phyloP scores from a whole-genome alignment of 139 green algal genomes.

The Deuterostichococcus epilithicus region DNA sequence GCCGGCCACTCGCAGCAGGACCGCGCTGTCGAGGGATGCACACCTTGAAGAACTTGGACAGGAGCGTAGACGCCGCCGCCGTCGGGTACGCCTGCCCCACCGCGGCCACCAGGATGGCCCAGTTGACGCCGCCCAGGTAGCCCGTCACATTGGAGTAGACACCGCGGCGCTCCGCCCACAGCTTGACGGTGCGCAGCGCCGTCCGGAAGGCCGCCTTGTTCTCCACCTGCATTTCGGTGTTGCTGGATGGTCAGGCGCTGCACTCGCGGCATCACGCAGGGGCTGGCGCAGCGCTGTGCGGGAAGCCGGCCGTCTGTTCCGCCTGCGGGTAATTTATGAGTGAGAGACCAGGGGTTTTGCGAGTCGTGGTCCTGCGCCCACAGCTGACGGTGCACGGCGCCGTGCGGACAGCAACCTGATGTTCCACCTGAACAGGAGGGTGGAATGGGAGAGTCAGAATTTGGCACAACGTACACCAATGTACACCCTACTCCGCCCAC shows the following conservation, averaged over 20 bases:
- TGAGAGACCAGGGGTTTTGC: too few species aligned
- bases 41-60: constrained; percentile 82
- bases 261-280: too few species aligned
- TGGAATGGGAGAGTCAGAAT: too few species aligned
- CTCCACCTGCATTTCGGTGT: constrained; percentile 45
- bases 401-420: too few species aligned
- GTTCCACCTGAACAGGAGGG: too few species aligned
- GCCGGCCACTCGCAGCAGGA: background rate
- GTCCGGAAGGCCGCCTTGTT: constrained; percentile 60
- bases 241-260: too few species aligned
- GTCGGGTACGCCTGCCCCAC: constrained; percentile 91
- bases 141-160: constrained; percentile 85
- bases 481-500: constrained; percentile 92
- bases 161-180: constrained; percentile 82
- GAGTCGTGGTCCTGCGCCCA: too few species aligned
- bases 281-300: too few species aligned
- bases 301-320: too few species aligned
- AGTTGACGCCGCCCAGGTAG: constrained; percentile 96
- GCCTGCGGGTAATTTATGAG: too few species aligned
- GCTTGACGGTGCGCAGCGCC: constrained; percentile 78
- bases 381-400: too few species aligned
- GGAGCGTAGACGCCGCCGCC: constrained; percentile 48
- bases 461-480: too few species aligned
- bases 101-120: constrained; percentile 90
- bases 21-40: background rate